These are phyloP conservation scores for Cyberlindnera maclurae DNA, from an alignment of 805 yeast species.

Conservation along the genomic window DNA sequence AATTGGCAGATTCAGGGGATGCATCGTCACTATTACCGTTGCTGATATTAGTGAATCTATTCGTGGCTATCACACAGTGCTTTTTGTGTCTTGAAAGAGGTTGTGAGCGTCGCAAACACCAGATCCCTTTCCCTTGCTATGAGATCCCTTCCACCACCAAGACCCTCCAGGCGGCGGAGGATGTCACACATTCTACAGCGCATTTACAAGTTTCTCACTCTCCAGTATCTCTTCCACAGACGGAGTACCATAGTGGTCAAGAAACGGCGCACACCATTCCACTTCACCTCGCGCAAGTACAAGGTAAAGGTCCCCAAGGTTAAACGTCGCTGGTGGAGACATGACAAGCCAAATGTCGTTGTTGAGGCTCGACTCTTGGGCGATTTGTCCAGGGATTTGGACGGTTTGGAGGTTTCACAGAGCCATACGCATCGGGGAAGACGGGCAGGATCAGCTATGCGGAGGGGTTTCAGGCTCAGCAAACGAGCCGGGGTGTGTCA, in stretches of 20 bases:
- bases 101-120: too few relatives aligned
- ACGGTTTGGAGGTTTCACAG: not conserved
- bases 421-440: not conserved
- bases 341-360: constrained; percentile 2
- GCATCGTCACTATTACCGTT: too few relatives aligned
- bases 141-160: constrained; percentile 24
- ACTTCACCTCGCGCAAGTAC: constrained; percentile 15
- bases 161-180: constrained; percentile 18
- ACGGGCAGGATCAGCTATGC: too few relatives aligned
- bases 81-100: too few relatives aligned
- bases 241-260: constrained; percentile 9
- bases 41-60: too few relatives aligned
- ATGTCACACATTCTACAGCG: constrained; percentile 11
- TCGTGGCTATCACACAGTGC: too few relatives aligned
- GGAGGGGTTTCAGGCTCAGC: too few relatives aligned
- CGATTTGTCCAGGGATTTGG: constrained; percentile 9
- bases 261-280: constrained; percentile 20
- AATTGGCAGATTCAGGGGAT: too few relatives aligned
- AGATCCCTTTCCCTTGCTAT: constrained; percentile 2
- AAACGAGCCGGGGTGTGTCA: too few relatives aligned
- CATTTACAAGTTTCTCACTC: constrained; percentile 13
- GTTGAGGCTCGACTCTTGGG: constrained; percentile 13
- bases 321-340: constrained; percentile 1
- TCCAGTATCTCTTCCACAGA: constrained; percentile 12
- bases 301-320: constrained; percentile 15